Conservation (phyloP, 306 rosid species). For the Canavalia gladiata region DNA sequence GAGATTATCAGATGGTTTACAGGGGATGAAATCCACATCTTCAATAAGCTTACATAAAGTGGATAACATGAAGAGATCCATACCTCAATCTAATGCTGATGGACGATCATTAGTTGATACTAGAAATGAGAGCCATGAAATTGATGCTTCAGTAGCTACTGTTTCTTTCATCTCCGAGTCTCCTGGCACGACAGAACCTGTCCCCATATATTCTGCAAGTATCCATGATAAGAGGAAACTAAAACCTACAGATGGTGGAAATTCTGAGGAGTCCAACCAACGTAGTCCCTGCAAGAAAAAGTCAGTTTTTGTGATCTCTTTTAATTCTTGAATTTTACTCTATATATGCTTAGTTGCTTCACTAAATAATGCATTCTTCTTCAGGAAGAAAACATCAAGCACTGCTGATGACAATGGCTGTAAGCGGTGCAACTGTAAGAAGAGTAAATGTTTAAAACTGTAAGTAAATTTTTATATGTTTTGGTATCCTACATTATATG, state of each 20-base stretch:
- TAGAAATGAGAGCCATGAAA: slow-evolving; percentile 47
- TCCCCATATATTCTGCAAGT: slow-evolving; percentile 30
- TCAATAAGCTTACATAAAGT: slow-evolving; percentile 40
- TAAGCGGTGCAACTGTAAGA: slow-evolving; percentile 78
- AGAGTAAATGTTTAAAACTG: slow-evolving; percentile 83
- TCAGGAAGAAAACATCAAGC: slow-evolving; percentile 61
- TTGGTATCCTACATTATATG: slow-evolving; percentile 17
- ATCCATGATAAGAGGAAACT: slow-evolving; percentile 48
- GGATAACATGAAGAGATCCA: slow-evolving; percentile 47
- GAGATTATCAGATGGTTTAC: slow-evolving; percentile 53
- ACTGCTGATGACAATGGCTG: slow-evolving; percentile 51
- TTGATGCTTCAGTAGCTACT: slow-evolving; percentile 43
- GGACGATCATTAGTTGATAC: slow-evolving; percentile 45
- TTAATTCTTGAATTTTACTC: background rate
- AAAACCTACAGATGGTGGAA: slow-evolving; percentile 41
- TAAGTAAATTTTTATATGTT: slow-evolving; percentile 53
- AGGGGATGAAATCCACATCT: slow-evolving; percentile 50
- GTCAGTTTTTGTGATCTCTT: slow-evolving; percentile 49
- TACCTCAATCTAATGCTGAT: slow-evolving; percentile 35
- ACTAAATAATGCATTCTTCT: slow-evolving; percentile 38
- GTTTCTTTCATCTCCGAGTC: slow-evolving; percentile 50
- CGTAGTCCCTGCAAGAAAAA: slow-evolving; percentile 62
- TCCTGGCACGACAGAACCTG: slow-evolving; percentile 38
- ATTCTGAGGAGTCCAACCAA: slow-evolving; percentile 51
- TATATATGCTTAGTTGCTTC: slow-evolving; percentile 28